Evolutionary conservation across 805 yeast genomes (phyloP).

Genomic region (Candida quercuum): DNA sequence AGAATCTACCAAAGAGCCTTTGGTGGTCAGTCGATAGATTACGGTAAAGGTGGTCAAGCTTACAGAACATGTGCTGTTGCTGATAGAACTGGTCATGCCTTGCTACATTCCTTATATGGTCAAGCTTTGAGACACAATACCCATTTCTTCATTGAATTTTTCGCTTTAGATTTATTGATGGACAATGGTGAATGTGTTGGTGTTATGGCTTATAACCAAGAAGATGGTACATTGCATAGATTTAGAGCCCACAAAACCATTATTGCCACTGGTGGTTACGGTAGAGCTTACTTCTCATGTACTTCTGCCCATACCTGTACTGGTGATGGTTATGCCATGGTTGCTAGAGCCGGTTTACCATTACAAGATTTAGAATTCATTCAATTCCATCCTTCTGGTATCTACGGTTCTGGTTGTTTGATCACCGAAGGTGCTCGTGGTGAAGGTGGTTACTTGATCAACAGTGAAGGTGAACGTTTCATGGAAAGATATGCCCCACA

Average conservation of each 20-base stretch:
- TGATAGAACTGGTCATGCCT: conserved; percentile 97
- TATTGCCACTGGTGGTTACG: conserved; percentile 98
- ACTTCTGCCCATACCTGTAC: conserved; percentile 99
- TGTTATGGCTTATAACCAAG: conserved; percentile 96
- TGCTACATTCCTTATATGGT: conserved; percentile 92
- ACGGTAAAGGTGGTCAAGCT: conserved; percentile 98
- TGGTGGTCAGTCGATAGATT: conserved; percentile 95
- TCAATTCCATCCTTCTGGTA: conserved; percentile 99
- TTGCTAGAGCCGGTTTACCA: conserved; percentile 96
- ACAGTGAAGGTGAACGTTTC: conserved; percentile 97
- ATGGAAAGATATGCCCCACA: conserved; percentile 99
- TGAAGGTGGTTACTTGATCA: conserved; percentile 97
- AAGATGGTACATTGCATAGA: conserved; percentile 97
- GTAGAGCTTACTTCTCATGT: conserved; percentile 97
- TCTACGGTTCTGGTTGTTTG: conserved; percentile 97
- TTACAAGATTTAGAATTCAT: conserved; percentile 95
- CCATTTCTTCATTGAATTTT: conserved; percentile 95
- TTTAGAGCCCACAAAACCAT: conserved; percentile 96
- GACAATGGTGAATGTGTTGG: conserved; percentile 96
- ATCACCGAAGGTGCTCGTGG: conserved; percentile 99
- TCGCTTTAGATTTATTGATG: conserved; percentile 91
- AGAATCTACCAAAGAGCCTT: conserved; percentile 97
- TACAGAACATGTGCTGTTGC: conserved; percentile 99
- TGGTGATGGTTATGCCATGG: conserved; percentile 99
- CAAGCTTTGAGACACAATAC: conserved; percentile 96